Conservation (phyloP, 2,329 filamentous ascomycete species). For the Colletotrichum sp. region DNA sequence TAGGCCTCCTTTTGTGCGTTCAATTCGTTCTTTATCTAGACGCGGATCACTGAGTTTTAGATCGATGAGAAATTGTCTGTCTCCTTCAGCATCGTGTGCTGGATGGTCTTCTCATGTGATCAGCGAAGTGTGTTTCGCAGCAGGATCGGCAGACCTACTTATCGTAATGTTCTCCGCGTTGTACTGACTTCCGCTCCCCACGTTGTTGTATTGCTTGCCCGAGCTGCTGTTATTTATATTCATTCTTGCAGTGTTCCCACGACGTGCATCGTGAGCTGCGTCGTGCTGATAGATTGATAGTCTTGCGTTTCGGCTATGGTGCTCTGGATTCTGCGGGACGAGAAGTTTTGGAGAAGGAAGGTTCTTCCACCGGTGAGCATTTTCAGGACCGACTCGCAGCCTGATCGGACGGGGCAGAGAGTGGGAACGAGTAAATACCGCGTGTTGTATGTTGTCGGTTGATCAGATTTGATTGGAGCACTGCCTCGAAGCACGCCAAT, state of each 20-base stretch:
- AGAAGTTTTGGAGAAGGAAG: too few relatives aligned
- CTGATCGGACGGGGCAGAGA: not conserved
- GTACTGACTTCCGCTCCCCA: not conserved
- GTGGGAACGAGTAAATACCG: not conserved
- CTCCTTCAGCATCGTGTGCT: not conserved
- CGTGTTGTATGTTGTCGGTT: accelerated
- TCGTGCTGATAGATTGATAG: too few relatives aligned
- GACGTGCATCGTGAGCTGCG: not conserved
- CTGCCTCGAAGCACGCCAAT: not conserved
- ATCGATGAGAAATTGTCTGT: not conserved
- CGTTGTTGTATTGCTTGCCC: not conserved
- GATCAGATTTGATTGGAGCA: not conserved
- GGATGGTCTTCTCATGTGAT: accelerated
- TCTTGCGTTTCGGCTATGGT: too few relatives aligned
- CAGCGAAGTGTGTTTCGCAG: not conserved
- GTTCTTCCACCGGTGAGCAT: too few relatives aligned
- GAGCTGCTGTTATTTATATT: not conserved
- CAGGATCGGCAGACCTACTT: not conserved
- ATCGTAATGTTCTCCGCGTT: not conserved
- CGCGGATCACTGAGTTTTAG: slow-evolving; percentile 30
- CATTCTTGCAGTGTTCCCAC: not conserved
- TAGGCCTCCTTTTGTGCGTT: slow-evolving; percentile 37
- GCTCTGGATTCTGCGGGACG: too few relatives aligned
- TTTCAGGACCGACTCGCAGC: not conserved
- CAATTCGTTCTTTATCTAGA: slow-evolving; percentile 39